A percentile compares a stretch with the other conserved stretches of the same genome.
Conservation (phyloP, 2,329 filamentous ascomycete genomes). For the Chalara sp. region DNA sequence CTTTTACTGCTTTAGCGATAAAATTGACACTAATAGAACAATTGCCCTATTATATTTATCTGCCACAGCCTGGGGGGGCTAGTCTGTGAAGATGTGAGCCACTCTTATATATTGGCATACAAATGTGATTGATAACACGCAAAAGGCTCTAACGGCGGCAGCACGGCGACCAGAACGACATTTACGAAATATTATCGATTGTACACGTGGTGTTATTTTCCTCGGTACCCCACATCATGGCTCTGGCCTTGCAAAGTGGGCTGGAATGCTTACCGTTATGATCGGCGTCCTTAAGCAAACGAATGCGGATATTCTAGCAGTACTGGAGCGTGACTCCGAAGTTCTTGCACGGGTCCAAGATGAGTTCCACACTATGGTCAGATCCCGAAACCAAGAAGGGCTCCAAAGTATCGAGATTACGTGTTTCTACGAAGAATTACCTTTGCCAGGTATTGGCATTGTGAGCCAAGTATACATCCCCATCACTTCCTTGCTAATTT, state of each 20-base stretch:
- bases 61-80: not conserved
- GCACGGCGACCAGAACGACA: slow-evolving; percentile 26
- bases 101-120: too few relatives aligned
- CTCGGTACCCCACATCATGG: slow-evolving; percentile 34
- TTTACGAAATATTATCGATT: slow-evolving; percentile 25
- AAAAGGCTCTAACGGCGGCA: slow-evolving; percentile 3
- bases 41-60: not conserved
- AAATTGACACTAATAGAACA: slow-evolving; percentile 2
- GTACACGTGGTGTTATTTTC: slow-evolving; percentile 27
- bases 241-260: slow-evolving; percentile 30
- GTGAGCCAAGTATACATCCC: slow-evolving; percentile 4
- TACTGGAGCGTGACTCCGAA: slow-evolving; percentile 23
- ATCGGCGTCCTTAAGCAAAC: slow-evolving; percentile 18
- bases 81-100: not conserved
- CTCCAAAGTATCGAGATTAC: slow-evolving; percentile 19
- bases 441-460: slow-evolving; percentile 16
- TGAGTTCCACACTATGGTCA: slow-evolving; percentile 15
- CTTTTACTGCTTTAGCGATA: not conserved
- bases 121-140: not conserved
- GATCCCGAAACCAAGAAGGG: slow-evolving; percentile 1
- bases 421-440: slow-evolving; percentile 32
- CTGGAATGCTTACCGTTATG: slow-evolving; percentile 19
- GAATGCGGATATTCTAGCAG: slow-evolving; percentile 26
- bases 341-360: slow-evolving; percentile 20
- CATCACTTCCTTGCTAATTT: not conserved